Percentiles rank a stretch among this genome's conserved stretches.
These are phyloP conservation scores for Verticillium alfalfae DNA, from an alignment of 2,329 filamentous ascomycete species.

Conservation along the genomic window DNA sequence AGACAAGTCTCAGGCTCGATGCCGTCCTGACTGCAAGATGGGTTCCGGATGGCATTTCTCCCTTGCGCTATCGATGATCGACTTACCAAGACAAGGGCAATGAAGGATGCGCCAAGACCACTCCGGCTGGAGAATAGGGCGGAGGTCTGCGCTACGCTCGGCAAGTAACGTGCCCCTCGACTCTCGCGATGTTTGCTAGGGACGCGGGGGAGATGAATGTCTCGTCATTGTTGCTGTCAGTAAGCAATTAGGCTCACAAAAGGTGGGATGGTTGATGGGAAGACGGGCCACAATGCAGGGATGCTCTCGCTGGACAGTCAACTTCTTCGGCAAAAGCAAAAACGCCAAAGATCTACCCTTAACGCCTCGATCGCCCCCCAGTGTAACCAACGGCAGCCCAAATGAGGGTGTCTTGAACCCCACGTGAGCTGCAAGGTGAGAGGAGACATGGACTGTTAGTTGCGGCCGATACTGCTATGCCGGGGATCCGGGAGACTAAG, in stretches of 20 bases:
- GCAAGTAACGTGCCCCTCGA: background rate
- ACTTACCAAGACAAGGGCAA: background rate
- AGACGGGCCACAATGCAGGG: background rate
- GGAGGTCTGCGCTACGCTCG: background rate
- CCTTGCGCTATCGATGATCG: background rate
- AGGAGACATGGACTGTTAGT: background rate
- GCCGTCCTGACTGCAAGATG: background rate
- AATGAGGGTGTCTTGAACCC: background rate
- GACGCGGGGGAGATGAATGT: background rate
- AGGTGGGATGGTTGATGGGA: background rate
- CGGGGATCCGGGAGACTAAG: background rate
- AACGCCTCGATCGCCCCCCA: background rate
- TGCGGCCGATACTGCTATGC: background rate
- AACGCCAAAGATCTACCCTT: background rate
- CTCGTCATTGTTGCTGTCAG: background rate
- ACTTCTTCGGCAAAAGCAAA: background rate
- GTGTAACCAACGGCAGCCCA: background rate
- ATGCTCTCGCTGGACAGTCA: background rate
- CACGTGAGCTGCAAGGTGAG: background rate
- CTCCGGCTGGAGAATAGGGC: background rate
- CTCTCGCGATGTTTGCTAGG: background rate
- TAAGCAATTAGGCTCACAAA: background rate
- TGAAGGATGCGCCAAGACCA: background rate
- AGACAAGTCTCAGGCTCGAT: background rate
- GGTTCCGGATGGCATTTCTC: background rate